Percentiles rank a stretch among this genome's conserved stretches.
Evolutionary conservation across 495 filamentous ascomycete species (phyloP).

Genomic region (Mytilinidion resinicola): DNA sequence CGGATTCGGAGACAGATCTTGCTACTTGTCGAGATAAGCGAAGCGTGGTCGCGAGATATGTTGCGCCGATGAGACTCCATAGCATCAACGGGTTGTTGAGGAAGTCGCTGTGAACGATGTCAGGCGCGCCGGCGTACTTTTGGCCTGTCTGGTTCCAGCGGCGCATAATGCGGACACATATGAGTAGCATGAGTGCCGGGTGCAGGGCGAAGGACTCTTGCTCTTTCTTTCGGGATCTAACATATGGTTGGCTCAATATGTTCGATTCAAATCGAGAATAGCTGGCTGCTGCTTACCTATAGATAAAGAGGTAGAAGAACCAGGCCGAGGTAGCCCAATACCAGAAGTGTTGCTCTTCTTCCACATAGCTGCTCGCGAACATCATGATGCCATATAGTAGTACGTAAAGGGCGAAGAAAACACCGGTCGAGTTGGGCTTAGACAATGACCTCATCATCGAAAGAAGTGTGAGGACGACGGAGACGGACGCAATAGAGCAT

Average conservation of each 20-base stretch:
- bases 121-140: slow-evolving; percentile 81
- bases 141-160: slow-evolving; percentile 97
- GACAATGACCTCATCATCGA: slow-evolving; percentile 8
- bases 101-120: slow-evolving; percentile 69
- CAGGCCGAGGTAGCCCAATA: slow-evolving; percentile 83
- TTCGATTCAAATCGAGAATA: too few species aligned
- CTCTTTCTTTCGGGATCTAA: slow-evolving; percentile 18
- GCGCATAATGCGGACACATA: slow-evolving; percentile 51
- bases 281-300: neutral
- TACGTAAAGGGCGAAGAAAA: slow-evolving; percentile 40
- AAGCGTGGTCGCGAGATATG: slow-evolving; percentile 50
- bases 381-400: slow-evolving; percentile 75
- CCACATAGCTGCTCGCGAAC: slow-evolving; percentile 96
- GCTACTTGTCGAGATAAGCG: slow-evolving; percentile 12
- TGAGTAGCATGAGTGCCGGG: slow-evolving; percentile 36
- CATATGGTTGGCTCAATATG: neutral
- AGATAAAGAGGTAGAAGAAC: slow-evolving; percentile 43
- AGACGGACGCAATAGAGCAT: slow-evolving; percentile 45
- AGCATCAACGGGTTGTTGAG: slow-evolving; percentile 52
- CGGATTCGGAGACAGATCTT: slow-evolving; percentile 6
- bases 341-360: slow-evolving; percentile 98
- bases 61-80: slow-evolving; percentile 65
- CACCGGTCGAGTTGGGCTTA: slow-evolving; percentile 16
- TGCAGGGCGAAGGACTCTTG: slow-evolving; percentile 15
- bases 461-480: slow-evolving; percentile 35